These are phyloP conservation scores for Nakazawaea ishiwadae DNA, from an alignment of 805 yeast genomes.

Conservation along the genomic window DNA sequence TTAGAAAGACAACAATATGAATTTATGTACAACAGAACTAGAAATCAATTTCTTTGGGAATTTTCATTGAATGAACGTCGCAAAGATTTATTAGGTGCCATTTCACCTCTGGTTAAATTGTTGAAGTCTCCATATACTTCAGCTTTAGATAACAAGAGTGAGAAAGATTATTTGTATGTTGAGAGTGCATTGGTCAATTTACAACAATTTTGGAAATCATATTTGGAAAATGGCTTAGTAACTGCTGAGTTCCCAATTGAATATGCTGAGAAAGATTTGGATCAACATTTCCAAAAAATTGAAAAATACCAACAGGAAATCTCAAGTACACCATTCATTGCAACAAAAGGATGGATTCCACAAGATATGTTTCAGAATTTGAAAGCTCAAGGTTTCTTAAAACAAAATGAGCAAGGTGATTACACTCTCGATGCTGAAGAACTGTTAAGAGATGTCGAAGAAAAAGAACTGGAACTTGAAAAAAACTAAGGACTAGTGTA, in stretches of 20 bases:
- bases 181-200: conserved; percentile 65
- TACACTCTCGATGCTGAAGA: conserved; percentile 23
- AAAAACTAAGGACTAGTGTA: too few species aligned
- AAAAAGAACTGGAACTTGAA: background rate
- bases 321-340: conserved; percentile 74
- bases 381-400: conserved; percentile 63
- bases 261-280: conserved; percentile 54
- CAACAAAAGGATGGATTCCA: conserved; percentile 94
- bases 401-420: conserved; percentile 54
- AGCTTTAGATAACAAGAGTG: conserved; percentile 52
- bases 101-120: conserved; percentile 75
- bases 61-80: conserved; percentile 58
- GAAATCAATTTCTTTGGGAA: conserved; percentile 91
- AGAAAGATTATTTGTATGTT: conserved; percentile 56
- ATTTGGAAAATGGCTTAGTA: conserved; percentile 53
- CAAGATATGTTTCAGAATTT: conserved; percentile 83
- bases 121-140: conserved; percentile 61
- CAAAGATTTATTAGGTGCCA: conserved; percentile 70
- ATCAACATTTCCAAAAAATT: conserved; percentile 51
- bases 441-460: conserved; percentile 10
- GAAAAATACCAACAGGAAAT: conserved; percentile 65
- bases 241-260: conserved; percentile 53
- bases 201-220: conserved; percentile 64
- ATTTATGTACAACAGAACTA: conserved; percentile 83
- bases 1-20: conserved; percentile 75